Evolutionary conservation across 805 yeast genomes (phyloP), one percentile per base, ranked within the genome.

Genomic region (Candida verbasci): DNA sequence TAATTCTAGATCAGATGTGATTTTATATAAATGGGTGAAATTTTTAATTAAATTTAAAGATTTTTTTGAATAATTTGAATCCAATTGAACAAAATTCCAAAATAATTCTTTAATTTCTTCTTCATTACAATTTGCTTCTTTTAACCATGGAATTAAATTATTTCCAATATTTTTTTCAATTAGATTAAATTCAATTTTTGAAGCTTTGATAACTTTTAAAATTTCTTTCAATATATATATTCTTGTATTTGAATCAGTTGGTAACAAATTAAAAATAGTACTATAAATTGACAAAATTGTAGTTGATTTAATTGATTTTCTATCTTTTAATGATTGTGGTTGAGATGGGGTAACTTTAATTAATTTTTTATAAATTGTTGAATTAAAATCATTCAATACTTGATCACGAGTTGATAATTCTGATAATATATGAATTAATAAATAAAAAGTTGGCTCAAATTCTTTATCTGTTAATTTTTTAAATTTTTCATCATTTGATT

Each of bases 361-460:
- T 43, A 68, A 58, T 31, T 49, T 55, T 28, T 51, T 38, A 30
- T 60, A 43, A 33, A 64, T 46, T 21, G 40, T 39, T 11, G 53
- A 47, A 11, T 36, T 32, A 17, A 48, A 35, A 32, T 56, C 45
- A 35, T 58, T 62, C 38, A 62, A 53, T 14, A 55, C 58, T 11
- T 43, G 40, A 29, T 51, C 56, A 25, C 50, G 43, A 24, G 48
- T 42, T 37, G 59, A 49, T 26, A 65, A 55, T 41, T 61, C 55
- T 17, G 46, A 45, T 37, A 62, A 51, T 29, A 68, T 55, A 46
- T 64, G 60, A 22, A 59, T 49, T 40, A 63, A 50, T 47, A 68
- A 57, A 46, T 67, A 63, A 53, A 65, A 62, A n/a, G 70, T 53
- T 17, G 72, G 65, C 51, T 68, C 73, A 37, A 68, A 68, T 38